Percentiles rank a stretch among this genome's conserved stretches.
phyloP scores from a whole-genome alignment of 2,329 filamentous ascomycete species.

The Pyricularia grisea region DNA sequence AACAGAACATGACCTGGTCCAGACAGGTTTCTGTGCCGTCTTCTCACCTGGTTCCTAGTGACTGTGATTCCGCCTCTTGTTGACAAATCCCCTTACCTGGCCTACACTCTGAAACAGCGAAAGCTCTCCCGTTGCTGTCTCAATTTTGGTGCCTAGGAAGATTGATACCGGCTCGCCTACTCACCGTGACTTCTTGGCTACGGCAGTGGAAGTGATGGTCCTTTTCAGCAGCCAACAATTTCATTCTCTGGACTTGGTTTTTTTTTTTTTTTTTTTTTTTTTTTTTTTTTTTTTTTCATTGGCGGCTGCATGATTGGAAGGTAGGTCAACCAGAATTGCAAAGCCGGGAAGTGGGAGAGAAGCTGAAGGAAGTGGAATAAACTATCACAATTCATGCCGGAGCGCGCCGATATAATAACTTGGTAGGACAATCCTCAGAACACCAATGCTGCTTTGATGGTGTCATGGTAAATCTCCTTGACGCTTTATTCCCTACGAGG shows the following conservation, averaged over 20 bases:
- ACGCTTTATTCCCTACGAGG: background rate
- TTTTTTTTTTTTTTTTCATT: too few species aligned
- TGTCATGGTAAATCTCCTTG: background rate
- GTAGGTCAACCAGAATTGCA: background rate
- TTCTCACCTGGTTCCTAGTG: background rate
- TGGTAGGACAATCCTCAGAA: background rate
- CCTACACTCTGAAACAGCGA: conserved; percentile 77
- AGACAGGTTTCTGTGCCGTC: background rate
- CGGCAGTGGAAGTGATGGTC: conserved; percentile 56
- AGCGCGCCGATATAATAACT: background rate
- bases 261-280: too few species aligned
- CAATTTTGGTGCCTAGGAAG: conserved; percentile 81
- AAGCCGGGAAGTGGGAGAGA: background rate
- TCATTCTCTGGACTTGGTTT: conserved; percentile 10
- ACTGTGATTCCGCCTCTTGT: background rate
- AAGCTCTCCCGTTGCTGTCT: conserved; percentile 56
- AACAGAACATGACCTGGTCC: background rate
- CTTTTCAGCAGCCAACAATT: conserved; percentile 50
- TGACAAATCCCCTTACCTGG: conserved; percentile 36
- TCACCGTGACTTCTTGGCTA: conserved; percentile 54
- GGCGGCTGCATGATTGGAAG: background rate
- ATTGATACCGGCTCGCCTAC: conserved; percentile 50
- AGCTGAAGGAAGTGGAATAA: background rate
- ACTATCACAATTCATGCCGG: background rate
- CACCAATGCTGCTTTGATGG: background rate